Evolutionary conservation across 1,139 yeast genomes (phyloP).

Genomic region (Pichia kudriavzevii): DNA sequence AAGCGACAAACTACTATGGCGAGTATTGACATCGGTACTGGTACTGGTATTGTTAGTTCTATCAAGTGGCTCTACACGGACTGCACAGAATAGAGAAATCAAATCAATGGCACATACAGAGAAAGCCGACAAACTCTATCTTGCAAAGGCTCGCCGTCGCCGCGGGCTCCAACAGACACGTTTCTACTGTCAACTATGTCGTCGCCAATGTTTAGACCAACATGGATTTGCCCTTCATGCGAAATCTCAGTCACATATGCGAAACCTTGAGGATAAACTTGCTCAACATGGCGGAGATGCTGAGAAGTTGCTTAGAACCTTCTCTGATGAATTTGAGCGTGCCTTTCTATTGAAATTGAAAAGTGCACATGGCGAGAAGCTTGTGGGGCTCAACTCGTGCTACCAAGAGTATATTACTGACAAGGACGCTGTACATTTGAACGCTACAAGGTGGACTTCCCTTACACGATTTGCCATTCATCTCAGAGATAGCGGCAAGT

Average conservation of each 20-base stretch:
- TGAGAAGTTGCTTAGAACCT: conserved; percentile 49
- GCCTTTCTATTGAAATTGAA: conserved; percentile 62
- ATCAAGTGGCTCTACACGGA: too few relatives aligned
- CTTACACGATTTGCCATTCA: conserved; percentile 64
- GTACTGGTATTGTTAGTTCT: too few relatives aligned
- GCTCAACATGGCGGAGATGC: conserved; percentile 29
- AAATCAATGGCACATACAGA: too few relatives aligned
- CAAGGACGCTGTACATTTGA: conserved; percentile 81
- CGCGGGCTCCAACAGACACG: conserved; percentile 78
- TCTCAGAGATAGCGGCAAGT: conserved; percentile 47
- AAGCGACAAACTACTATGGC: too few relatives aligned
- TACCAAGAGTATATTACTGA: conserved; percentile 83
- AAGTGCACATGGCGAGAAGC: conserved; percentile 73
- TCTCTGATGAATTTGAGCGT: conserved; percentile 49
- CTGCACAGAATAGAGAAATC: too few relatives aligned
- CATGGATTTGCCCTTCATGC: conserved; percentile 91
- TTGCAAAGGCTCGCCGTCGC: conserved; percentile 54
- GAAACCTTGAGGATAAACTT: conserved; percentile 35
- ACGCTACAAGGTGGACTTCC: conserved; percentile 75
- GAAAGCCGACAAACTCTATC: too few relatives aligned
- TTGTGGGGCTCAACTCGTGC: conserved; percentile 72
- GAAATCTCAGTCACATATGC: conserved; percentile 66
- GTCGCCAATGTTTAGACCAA: conserved; percentile 89
- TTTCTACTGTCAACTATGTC: conserved; percentile 88
- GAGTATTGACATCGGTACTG: too few relatives aligned